Evolutionary conservation across 2,329 filamentous ascomycete genomes (phyloP).

Genomic region (Aaosphaeria arxii): DNA sequence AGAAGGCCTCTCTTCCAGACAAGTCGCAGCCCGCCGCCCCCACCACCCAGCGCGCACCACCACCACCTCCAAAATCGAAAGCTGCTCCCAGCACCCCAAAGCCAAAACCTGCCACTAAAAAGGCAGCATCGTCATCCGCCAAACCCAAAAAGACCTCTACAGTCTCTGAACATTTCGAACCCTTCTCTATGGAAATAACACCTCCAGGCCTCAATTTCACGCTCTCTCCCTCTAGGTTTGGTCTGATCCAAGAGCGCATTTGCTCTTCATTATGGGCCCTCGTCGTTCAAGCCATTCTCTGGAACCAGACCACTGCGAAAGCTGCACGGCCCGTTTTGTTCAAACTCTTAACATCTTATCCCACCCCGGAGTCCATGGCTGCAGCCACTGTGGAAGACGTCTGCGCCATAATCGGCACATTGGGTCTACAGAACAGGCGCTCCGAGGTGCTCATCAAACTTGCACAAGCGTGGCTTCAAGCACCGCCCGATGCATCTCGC

Average conservation of each 20-base stretch:
- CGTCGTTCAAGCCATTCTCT: slow-evolving; percentile 77
- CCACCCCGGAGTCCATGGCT: slow-evolving; percentile 62
- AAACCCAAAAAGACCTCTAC: neutral
- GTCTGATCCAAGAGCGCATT: slow-evolving; percentile 80
- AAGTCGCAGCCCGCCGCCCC: too few species aligned
- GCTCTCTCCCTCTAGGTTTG: slow-evolving; percentile 52
- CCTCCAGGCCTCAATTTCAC: slow-evolving; percentile 18
- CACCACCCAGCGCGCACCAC: too few species aligned
- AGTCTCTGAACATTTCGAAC: slow-evolving; percentile 9
- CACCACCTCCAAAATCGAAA: too few species aligned
- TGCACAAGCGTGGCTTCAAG: slow-evolving; percentile 64
- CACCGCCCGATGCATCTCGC: slow-evolving; percentile 59
- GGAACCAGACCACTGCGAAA: slow-evolving; percentile 75
- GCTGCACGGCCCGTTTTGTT: slow-evolving; percentile 75
- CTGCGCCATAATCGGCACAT: slow-evolving; percentile 14
- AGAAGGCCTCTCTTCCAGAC: too few species aligned
- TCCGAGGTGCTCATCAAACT: slow-evolving; percentile 67
- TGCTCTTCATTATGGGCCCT: slow-evolving; percentile 74
- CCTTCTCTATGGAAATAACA: slow-evolving; percentile 10
- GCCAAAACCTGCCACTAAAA: too few species aligned
- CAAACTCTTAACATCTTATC: slow-evolving; percentile 64
- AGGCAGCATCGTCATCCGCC: too few species aligned
- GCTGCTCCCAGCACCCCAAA: too few species aligned
- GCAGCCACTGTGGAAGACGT: slow-evolving; percentile 15
- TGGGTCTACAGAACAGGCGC: slow-evolving; percentile 43